A percentile compares a stretch with the other conserved stretches of the same genome.
phyloP scores from a whole-genome alignment of 78 protist species.

The Cavenderia fasciculata region DNA sequence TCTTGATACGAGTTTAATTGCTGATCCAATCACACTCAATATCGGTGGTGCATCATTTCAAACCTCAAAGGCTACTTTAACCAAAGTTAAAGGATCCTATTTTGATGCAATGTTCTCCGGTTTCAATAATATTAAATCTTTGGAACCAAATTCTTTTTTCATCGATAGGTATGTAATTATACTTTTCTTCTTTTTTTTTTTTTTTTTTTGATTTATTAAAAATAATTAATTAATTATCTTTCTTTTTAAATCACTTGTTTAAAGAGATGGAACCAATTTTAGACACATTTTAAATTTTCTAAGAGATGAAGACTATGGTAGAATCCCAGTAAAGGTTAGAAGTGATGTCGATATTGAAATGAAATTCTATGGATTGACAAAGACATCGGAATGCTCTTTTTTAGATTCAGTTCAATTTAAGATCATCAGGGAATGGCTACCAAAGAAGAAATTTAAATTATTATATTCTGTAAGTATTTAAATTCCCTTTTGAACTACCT shows the following conservation, averaged over 20 bases:
- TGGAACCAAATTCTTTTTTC: neutral
- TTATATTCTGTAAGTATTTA: constrained; percentile 4
- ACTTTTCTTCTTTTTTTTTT: neutral
- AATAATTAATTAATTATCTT: neutral
- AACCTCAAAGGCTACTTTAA: constrained; percentile 11
- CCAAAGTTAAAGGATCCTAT: neutral
- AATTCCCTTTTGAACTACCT: neutral
- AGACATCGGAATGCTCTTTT: neutral
- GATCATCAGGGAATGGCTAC: neutral
- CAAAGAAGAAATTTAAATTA: neutral
- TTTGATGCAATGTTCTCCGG: constrained; percentile 35
- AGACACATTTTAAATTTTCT: constrained; percentile 18
- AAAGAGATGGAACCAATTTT: constrained; percentile 33
- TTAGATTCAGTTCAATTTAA: neutral
- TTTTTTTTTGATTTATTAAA: neutral
- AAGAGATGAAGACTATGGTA: neutral
- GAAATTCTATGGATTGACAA: neutral
- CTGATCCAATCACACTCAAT: constrained; percentile 14
- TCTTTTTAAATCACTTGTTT: neutral
- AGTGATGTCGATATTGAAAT: neutral
- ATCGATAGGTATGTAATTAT: constrained; percentile 29
- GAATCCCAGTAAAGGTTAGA: neutral
- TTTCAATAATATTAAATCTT: neutral
- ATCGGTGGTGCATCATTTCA: constrained; percentile 7
- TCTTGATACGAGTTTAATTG: neutral